Evolutionary conservation across 257 asterid species (phyloP).

Genomic region (Datura wrightii): DNA sequence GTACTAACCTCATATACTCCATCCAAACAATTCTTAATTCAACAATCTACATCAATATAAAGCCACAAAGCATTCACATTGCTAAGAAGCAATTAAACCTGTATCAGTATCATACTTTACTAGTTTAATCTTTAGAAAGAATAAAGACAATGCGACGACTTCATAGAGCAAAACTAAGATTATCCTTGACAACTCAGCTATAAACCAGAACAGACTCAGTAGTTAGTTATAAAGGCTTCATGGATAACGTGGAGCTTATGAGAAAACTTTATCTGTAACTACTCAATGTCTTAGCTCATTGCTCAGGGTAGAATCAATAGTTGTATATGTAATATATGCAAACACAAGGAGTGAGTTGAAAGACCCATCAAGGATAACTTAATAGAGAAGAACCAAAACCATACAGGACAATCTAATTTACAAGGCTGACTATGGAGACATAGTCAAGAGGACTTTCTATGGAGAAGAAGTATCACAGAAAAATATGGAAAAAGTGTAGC

Average conservation of each 20-base stretch:
- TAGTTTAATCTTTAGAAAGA: too few species aligned
- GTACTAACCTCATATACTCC: not conserved
- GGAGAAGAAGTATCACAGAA: not conserved
- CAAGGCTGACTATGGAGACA: not conserved
- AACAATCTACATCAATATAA: too few species aligned
- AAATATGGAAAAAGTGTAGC: constrained; percentile 24
- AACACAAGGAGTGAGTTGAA: not conserved
- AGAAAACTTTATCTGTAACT: too few species aligned
- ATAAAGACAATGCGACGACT: too few species aligned
- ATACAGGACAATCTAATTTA: not conserved
- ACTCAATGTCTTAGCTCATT: too few species aligned
- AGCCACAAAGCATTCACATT: not conserved
- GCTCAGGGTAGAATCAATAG: not conserved
- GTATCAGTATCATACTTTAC: not conserved
- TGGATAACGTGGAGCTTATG: too few species aligned
- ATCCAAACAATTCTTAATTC: not conserved
- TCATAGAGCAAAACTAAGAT: too few species aligned
- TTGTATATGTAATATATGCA: not conserved
- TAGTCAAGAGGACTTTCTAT: not conserved
- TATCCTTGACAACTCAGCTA: too few species aligned
- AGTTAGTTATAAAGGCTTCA: too few species aligned
- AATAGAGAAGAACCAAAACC: not conserved
- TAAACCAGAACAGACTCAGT: too few species aligned
- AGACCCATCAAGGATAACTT: not conserved
- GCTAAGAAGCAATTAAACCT: too few species aligned